These are phyloP conservation scores for Colletotrichum chrysophilum DNA, from an alignment of 2,329 filamentous ascomycete species.

Conservation along the genomic window DNA sequence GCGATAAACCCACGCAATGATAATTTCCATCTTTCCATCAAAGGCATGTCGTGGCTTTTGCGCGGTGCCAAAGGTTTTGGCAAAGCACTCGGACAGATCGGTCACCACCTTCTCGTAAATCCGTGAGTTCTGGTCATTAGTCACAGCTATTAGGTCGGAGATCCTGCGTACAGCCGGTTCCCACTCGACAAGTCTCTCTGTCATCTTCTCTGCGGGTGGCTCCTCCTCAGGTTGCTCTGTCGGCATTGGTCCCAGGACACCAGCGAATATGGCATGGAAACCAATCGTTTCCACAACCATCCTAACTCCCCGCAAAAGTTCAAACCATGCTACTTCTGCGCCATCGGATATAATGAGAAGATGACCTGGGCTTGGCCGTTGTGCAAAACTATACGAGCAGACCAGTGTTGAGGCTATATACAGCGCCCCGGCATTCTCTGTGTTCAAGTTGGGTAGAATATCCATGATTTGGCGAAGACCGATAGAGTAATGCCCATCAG, in stretches of 20 bases:
- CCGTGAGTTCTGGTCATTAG: background rate
- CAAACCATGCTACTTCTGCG: constrained; percentile 22
- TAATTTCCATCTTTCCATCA: constrained; percentile 11
- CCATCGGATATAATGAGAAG: constrained; percentile 22
- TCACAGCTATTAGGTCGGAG: background rate
- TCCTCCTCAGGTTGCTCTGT: background rate
- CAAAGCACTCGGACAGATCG: background rate
- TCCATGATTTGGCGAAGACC: constrained; percentile 18
- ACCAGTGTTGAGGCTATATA: constrained; percentile 15
- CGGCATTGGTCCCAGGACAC: background rate
- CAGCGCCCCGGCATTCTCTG: constrained; percentile 13
- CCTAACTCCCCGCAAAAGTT: constrained; percentile 21
- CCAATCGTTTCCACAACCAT: constrained; percentile 23
- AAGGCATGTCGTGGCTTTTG: background rate
- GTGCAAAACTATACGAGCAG: constrained; percentile 15
- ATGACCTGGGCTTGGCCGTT: constrained; percentile 16
- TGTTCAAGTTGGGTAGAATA: constrained; percentile 3
- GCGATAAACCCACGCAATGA: constrained; percentile 21
- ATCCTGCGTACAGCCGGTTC: constrained; percentile 13
- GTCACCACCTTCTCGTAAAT: background rate
- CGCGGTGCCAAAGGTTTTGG: constrained; percentile 8
- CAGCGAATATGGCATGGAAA: constrained; percentile 18
- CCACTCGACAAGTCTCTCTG: constrained; percentile 11
- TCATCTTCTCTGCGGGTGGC: background rate
- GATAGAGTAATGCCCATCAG: constrained; percentile 10